phyloP scores from a whole-genome alignment of 2,329 filamentous ascomycete species.

The Eurotiales sp. region DNA sequence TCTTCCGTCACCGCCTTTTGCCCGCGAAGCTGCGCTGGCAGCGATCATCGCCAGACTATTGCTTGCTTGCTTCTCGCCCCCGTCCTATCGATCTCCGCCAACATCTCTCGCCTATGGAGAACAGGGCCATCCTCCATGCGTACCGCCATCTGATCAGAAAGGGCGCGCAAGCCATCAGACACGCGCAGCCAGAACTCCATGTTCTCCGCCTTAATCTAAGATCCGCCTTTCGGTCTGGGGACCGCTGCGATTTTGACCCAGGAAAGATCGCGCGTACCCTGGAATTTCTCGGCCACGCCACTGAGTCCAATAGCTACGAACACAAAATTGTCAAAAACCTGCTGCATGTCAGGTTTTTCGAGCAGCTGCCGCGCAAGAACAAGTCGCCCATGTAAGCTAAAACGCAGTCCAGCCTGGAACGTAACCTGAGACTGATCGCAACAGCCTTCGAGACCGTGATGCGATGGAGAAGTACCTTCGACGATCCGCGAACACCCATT shows the following conservation, averaged over 20 bases:
- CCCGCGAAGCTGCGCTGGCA: neutral
- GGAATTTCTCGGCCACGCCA: constrained; percentile 42
- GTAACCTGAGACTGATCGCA: constrained; percentile 15
- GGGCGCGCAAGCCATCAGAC: constrained; percentile 53
- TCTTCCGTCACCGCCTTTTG: constrained; percentile 9
- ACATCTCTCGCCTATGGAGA: constrained; percentile 15
- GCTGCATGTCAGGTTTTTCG: constrained; percentile 42
- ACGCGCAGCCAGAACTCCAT: constrained; percentile 55
- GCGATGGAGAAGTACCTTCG: constrained; percentile 28
- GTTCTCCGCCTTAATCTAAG: constrained; percentile 46
- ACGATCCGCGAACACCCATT: constrained; percentile 36
- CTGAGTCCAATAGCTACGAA: constrained; percentile 36
- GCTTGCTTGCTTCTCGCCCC: too few relatives aligned
- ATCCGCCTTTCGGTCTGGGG: constrained; percentile 38
- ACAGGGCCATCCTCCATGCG: constrained; percentile 43
- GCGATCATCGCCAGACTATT: too few relatives aligned
- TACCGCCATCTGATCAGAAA: constrained; percentile 57
- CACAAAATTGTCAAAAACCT: constrained; percentile 47
- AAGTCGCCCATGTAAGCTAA: constrained; percentile 28
- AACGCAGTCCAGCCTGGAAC: neutral
- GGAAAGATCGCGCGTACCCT: constrained; percentile 43
- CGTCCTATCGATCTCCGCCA: too few relatives aligned
- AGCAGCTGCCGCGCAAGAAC: constrained; percentile 30
- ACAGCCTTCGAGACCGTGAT: constrained; percentile 27
- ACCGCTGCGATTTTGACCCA: constrained; percentile 35